Evolutionary conservation across 495 filamentous ascomycete species (phyloP).

Genomic region (Staphylotrichum tortipilum): DNA sequence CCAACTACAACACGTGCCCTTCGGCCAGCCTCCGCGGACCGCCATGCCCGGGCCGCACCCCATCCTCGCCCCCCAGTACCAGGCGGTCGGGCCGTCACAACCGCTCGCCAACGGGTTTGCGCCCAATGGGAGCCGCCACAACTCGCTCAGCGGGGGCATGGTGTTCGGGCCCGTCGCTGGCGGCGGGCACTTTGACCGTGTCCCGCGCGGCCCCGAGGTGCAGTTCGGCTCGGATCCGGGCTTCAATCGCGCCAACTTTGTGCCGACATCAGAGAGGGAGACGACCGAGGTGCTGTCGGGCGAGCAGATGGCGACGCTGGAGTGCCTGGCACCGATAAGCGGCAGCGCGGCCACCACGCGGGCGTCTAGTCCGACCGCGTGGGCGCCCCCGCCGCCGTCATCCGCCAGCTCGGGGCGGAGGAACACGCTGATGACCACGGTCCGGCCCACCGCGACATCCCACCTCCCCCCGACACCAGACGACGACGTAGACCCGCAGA

Average conservation of each 20-base stretch:
- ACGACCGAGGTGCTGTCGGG: slow-evolving; percentile 47
- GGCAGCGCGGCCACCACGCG: slow-evolving; percentile 48
- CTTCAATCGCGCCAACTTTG: slow-evolving; percentile 50
- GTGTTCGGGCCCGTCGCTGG: neutral
- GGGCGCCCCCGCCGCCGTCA: slow-evolving; percentile 27
- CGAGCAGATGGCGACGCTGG: slow-evolving; percentile 45
- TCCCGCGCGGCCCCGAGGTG: slow-evolving; percentile 27
- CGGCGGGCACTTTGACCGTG: slow-evolving; percentile 1
- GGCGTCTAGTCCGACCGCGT: slow-evolving; percentile 46
- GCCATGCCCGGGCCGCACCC: too few relatives aligned
- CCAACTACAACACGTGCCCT: neutral
- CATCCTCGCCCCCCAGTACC: too few relatives aligned
- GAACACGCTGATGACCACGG: neutral
- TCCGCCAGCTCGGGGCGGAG: neutral
- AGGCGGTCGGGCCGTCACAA: too few relatives aligned
- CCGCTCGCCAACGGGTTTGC: too few relatives aligned
- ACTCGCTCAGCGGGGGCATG: neutral
- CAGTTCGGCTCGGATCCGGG: slow-evolving; percentile 60
- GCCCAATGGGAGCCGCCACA: neutral
- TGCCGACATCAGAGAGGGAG: slow-evolving; percentile 44
- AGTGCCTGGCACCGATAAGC: slow-evolving; percentile 45
- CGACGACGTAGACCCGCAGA: neutral
- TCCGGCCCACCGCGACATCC: neutral
- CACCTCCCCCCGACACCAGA: neutral
- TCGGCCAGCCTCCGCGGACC: too few relatives aligned